phyloP scores from a whole-genome alignment of 1,284 basidiomycete genomes.

The Apiotrichum sp. region DNA sequence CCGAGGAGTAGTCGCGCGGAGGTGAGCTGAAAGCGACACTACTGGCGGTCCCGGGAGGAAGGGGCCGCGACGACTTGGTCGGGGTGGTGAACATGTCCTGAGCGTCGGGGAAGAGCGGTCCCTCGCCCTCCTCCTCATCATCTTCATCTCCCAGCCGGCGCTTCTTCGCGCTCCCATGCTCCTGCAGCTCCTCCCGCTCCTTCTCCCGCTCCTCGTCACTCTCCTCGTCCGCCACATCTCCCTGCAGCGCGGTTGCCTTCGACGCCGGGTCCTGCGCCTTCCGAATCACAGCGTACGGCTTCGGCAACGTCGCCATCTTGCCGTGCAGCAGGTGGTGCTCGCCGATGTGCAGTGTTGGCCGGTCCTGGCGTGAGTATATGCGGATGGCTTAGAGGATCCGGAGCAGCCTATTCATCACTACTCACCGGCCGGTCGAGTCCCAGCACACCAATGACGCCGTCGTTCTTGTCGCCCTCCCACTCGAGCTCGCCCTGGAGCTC shows the following conservation, averaged over 20 bases:
- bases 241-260: constrained; percentile 4
- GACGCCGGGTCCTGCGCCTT: constrained; percentile 9
- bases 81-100: constrained; percentile 7
- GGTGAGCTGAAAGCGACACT: constrained; percentile 11
- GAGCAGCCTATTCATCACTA: not conserved
- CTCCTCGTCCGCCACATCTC: constrained; percentile 20
- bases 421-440: constrained; percentile 44
- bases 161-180: constrained; percentile 5
- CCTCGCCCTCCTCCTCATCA: constrained; percentile 28
- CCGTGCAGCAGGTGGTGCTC: constrained; percentile 79
- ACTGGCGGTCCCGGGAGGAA: constrained; percentile 9
- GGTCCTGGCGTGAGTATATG: constrained; percentile 52
- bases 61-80: not conserved
- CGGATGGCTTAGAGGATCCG: not conserved
- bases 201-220: constrained; percentile 20
- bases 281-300: constrained; percentile 63
- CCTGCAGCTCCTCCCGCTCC: constrained; percentile 13
- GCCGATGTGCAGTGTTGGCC: constrained; percentile 72
- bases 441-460: constrained; percentile 42
- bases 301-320: constrained; percentile 66
- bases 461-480: constrained; percentile 50
- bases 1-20: constrained; percentile 41
- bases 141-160: constrained; percentile 6
- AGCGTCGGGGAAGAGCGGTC: constrained; percentile 23
- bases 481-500: constrained; percentile 50